Base-by-base conservation (phyloP, 768 basidiomycete species). In the Tulasnella sp. region DNA sequence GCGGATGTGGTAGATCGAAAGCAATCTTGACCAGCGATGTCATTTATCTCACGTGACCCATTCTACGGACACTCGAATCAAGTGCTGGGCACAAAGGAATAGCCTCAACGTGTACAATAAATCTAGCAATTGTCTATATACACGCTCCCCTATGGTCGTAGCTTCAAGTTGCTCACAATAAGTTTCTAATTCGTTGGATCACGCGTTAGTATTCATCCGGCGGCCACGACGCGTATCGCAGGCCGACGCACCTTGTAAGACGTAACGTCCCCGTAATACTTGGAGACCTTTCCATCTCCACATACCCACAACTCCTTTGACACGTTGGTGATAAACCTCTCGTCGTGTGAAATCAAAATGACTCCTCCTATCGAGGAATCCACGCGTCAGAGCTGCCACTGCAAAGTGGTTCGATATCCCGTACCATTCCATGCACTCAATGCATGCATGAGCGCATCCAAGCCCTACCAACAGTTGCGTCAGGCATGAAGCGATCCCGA, bases 301-400 rank as follows among this genome's bases (percentile, higher is more conserved):
- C 93, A 97, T 8, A 96, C 91, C 89, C 91, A 97, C 19, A 97
- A 77, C 87, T 91, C 83, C 67, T 79, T 81, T 3, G 88, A 84
- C 17, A 92, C 90, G 14, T 80, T 83, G 14, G 89, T 93, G 64
- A 93, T 94, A 68, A 94, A 97, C 49, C 89, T 74, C 67, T 94
- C 91, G 75, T 97, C 93, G 78, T 96, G 93, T 61, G 87, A 91
- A 63, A 92, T 90, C 62, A 91, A 74, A 61, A 94, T 92, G 6
- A 93, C 88, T 29, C 90, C 90, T 7, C 91, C 91, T 63, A 89
- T 90, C 86, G 85, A 93, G 9, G 72, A 71, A 27, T 29, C 29
- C 23, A 37, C n/a, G 52, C 60, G 76, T 73, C 60, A 88, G 65
- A 4, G 41, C 39, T 7, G 15, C 17, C 19, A 21, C 31, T 23